A percentile compares a stretch with the other conserved stretches of the same genome.
phyloP scores from a whole-genome alignment of 2,329 filamentous ascomycete species.

The Alternaria arbusti region DNA sequence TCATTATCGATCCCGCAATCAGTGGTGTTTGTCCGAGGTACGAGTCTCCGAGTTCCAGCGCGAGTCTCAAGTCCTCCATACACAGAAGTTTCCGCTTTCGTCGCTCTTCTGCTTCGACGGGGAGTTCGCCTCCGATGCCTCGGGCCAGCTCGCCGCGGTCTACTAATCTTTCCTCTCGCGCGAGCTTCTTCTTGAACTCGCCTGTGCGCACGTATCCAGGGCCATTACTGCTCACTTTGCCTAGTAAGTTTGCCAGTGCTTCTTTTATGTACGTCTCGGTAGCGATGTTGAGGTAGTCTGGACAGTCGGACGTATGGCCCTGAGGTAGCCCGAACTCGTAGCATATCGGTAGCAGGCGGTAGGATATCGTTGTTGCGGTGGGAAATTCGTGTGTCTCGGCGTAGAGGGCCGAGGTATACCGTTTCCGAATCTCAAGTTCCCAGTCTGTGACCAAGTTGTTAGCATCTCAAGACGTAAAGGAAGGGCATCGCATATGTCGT shows the following conservation, averaged over 20 bases:
- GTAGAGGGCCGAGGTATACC: conserved; percentile 67
- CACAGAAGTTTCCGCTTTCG: conserved; percentile 74
- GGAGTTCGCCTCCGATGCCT: conserved; percentile 78
- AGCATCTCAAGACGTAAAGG: not conserved
- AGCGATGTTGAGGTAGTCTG: conserved; percentile 66
- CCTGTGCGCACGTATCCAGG: conserved; percentile 72
- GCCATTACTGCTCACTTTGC: conserved; percentile 62
- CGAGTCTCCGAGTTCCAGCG: conserved; percentile 76
- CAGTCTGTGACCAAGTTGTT: conserved; percentile 52
- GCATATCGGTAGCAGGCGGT: conserved; percentile 69
- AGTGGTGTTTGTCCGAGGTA: conserved; percentile 80
- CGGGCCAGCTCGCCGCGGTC: conserved; percentile 75
- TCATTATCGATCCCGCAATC: conserved; percentile 71
- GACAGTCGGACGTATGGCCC: conserved; percentile 60
- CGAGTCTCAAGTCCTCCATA: conserved; percentile 78
- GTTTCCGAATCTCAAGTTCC: conserved; percentile 70
- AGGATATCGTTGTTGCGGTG: conserved; percentile 61
- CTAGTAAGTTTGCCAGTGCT: conserved; percentile 61
- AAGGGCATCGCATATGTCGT: not conserved
- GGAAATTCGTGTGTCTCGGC: conserved; percentile 69
- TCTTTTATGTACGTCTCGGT: conserved; percentile 70
- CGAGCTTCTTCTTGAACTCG: conserved; percentile 76
- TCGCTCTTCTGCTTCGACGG: conserved; percentile 79
- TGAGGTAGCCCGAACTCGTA: conserved; percentile 67
- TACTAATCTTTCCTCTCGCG: conserved; percentile 75